A percentile compares a stretch with the other conserved stretches of the same genome.
Conservation (phyloP, 1,139 yeast species). For the Yamadazyma triangularis region DNA sequence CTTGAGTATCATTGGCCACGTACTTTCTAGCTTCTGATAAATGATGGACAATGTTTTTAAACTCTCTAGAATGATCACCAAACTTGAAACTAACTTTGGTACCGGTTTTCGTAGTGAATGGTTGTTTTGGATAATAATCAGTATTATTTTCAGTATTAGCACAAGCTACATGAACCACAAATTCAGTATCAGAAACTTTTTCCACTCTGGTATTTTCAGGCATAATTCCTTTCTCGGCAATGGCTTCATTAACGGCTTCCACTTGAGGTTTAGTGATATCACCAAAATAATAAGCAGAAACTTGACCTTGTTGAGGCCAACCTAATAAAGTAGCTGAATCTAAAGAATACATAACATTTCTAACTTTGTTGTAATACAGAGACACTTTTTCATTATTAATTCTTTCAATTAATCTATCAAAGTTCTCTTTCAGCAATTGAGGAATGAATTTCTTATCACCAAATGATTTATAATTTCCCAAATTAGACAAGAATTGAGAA, state of each 20-base stretch:
- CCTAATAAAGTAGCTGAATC: slow-evolving; percentile 51
- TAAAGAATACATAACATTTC: slow-evolving; percentile 48
- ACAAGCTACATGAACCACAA: slow-evolving; percentile 60
- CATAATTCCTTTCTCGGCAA: slow-evolving; percentile 59
- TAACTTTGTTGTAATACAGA: slow-evolving; percentile 39
- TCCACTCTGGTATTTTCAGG: slow-evolving; percentile 81
- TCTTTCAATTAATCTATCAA: slow-evolving; percentile 43
- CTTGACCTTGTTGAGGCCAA: slow-evolving; percentile 72
- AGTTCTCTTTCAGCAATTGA: slow-evolving; percentile 41
- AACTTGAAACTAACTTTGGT: slow-evolving; percentile 49
- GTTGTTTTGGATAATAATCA: slow-evolving; percentile 32
- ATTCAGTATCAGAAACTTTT: slow-evolving; percentile 41
- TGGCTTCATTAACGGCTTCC: slow-evolving; percentile 58
- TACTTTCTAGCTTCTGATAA: slow-evolving; percentile 53
- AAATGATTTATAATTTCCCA: slow-evolving; percentile 85
- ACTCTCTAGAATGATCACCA: slow-evolving; percentile 74
- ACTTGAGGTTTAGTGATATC: slow-evolving; percentile 58
- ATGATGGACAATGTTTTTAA: slow-evolving; percentile 52
- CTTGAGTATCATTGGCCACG: slow-evolving; percentile 73
- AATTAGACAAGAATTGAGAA: slow-evolving; percentile 72
- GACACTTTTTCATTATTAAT: slow-evolving; percentile 32
- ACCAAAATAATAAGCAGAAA: slow-evolving; percentile 65
- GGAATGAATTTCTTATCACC: slow-evolving; percentile 89
- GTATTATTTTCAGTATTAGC: slow-evolving; percentile 42
- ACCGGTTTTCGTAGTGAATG: slow-evolving; percentile 21